Percentiles rank a stretch among this genome's conserved stretches.
phyloP scores from a whole-genome alignment of 78 protist genomes.

The Dictyostelium purpureum region DNA sequence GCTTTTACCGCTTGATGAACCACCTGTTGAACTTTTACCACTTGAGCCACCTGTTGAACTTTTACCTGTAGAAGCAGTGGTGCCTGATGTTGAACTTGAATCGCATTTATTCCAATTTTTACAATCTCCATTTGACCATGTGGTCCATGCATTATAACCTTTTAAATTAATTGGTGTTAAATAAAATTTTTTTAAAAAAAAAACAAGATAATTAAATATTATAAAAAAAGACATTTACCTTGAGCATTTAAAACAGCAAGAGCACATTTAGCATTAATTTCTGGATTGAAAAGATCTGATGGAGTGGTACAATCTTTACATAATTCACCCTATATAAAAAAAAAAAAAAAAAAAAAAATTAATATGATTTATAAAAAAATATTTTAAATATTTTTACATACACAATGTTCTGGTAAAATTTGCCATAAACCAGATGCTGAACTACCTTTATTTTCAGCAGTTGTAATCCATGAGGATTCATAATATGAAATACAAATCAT shows the following conservation, averaged over 20 bases:
- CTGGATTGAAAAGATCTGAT: constrained; percentile 52
- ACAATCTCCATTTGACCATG: constrained; percentile 63
- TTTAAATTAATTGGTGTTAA: not conserved
- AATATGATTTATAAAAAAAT: not conserved
- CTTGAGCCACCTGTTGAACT: not conserved
- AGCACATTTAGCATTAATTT: constrained; percentile 67
- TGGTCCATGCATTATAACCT: constrained; percentile 72
- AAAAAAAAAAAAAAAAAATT: too few relatives aligned
- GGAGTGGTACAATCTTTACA: constrained; percentile 38
- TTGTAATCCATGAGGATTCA: constrained; percentile 38
- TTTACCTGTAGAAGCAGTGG: not conserved
- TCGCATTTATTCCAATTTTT: constrained; percentile 40
- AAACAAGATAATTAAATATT: too few relatives aligned
- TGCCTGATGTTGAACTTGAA: constrained; percentile 22
- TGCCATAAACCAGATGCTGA: constrained; percentile 67
- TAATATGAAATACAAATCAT: constrained; percentile 47
- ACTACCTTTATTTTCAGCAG: too few relatives aligned
- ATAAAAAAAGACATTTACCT: not conserved
- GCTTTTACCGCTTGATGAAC: not conserved
- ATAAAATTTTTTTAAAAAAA: not conserved
- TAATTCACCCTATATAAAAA: too few relatives aligned
- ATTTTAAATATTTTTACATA: not conserved
- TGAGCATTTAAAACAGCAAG: constrained; percentile 46
- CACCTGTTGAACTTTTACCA: not conserved
- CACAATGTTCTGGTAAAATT: constrained; percentile 31